phyloP scores from a whole-genome alignment of 306 rosid genomes.

The Ziziphus jujuba region DNA sequence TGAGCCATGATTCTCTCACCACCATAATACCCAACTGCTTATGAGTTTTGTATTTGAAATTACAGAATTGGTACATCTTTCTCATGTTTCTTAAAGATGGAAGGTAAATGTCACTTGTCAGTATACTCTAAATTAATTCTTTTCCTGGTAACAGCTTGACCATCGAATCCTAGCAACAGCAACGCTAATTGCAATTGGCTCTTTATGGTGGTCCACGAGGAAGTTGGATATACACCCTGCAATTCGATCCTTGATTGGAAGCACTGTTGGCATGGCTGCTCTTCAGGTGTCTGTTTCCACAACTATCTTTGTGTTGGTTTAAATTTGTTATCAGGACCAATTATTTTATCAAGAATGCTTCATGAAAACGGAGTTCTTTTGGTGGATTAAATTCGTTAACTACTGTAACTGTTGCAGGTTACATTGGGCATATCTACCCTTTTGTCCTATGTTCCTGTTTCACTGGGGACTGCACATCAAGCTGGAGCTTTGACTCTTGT shows the following conservation, averaged over 20 bases:
- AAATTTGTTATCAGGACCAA: neutral
- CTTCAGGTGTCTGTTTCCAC: constrained; percentile 56
- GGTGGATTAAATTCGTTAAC: neutral
- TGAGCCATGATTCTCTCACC: too few relatives aligned
- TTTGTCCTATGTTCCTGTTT: constrained; percentile 79
- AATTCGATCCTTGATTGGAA: constrained; percentile 60
- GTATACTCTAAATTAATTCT: too few relatives aligned
- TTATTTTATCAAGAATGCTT: neutral
- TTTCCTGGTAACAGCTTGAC: constrained; percentile 57
- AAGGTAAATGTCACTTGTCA: too few relatives aligned
- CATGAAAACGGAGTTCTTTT: neutral
- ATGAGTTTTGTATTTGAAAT: neutral
- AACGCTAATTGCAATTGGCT: constrained; percentile 54
- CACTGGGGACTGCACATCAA: constrained; percentile 84
- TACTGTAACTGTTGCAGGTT: constrained; percentile 48
- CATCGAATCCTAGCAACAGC: constrained; percentile 83
- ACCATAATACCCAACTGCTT: neutral
- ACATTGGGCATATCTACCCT: constrained; percentile 77
- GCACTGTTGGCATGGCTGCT: constrained; percentile 67
- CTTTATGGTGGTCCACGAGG: constrained; percentile 77
- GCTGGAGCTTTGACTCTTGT: constrained; percentile 87
- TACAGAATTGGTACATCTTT: too few relatives aligned
- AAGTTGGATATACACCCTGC: constrained; percentile 80
- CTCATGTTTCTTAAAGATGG: too few relatives aligned
- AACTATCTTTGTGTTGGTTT: neutral